phyloP scores from a whole-genome alignment of 1,284 basidiomycete species.

The Cutaneotrichosporon sp. region DNA sequence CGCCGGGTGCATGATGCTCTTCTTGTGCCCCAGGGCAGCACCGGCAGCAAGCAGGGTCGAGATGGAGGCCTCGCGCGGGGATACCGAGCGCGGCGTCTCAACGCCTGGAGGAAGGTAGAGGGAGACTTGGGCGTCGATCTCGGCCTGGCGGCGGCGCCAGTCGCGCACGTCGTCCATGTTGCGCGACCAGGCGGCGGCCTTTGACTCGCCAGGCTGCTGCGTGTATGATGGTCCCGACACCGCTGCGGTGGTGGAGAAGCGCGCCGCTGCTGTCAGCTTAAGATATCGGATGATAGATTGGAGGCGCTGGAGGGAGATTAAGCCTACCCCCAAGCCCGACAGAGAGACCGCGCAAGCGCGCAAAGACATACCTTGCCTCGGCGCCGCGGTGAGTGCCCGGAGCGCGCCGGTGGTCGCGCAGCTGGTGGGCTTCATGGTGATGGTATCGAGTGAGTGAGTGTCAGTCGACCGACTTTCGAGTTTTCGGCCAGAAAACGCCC shows the following conservation, averaged over 20 bases:
- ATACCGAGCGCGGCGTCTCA: neutral
- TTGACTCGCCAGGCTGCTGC: slow-evolving; percentile 28
- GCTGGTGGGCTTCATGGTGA: slow-evolving; percentile 20
- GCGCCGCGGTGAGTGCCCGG: slow-evolving; percentile 10
- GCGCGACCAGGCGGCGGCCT: slow-evolving; percentile 44
- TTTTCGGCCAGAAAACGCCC: slow-evolving; percentile 21
- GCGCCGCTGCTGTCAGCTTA: slow-evolving; percentile 10
- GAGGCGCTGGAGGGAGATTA: neutral
- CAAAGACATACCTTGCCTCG: slow-evolving; percentile 1
- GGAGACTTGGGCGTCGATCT: slow-evolving; percentile 28
- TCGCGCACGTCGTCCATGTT: slow-evolving; percentile 45
- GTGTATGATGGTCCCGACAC: slow-evolving; percentile 2
- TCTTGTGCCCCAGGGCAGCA: slow-evolving; percentile 89
- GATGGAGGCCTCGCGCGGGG: slow-evolving; percentile 56
- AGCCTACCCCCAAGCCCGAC: neutral
- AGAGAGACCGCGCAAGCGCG: neutral
- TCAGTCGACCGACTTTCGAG: slow-evolving; percentile 10
- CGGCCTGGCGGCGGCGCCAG: slow-evolving; percentile 39
- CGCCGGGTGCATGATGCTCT: slow-evolving; percentile 76
- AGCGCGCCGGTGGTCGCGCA: slow-evolving; percentile 16
- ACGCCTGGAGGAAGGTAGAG: slow-evolving; percentile 32
- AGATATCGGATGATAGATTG: neutral
- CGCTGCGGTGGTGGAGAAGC: neutral
- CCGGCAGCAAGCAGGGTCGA: slow-evolving; percentile 89
- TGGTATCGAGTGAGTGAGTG: neutral